Evolutionary conservation across 2,329 filamentous ascomycete genomes (phyloP).

Genomic region (Penicillium sp.): DNA sequence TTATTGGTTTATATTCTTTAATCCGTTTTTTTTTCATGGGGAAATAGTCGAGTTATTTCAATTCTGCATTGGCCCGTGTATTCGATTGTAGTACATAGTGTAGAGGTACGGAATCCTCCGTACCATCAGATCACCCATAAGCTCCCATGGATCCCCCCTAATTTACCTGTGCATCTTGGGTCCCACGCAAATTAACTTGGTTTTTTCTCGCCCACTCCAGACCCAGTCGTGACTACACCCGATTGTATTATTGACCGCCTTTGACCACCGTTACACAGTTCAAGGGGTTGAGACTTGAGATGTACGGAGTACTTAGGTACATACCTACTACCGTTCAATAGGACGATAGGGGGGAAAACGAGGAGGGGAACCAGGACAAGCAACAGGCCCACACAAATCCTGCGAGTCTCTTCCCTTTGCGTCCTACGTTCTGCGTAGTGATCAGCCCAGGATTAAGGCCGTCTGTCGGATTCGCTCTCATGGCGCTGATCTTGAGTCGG

Average conservation of each 20-base stretch:
- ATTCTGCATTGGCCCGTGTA: no score
- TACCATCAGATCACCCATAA: neutral
- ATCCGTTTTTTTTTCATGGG: no score
- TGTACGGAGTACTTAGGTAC: neutral
- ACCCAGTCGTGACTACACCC: neutral
- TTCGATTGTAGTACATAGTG: no score
- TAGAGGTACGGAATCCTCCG: neutral
- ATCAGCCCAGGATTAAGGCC: constrained; percentile 2
- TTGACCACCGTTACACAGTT: constrained; percentile 4
- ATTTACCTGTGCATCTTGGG: constrained; percentile 22
- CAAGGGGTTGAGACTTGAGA: neutral
- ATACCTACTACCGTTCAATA: no score
- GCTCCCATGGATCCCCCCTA: constrained; percentile 9
- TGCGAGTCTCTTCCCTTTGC: neutral
- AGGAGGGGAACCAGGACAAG: neutral
- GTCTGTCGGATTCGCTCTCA: constrained; percentile 9
- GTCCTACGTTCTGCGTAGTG: constrained; percentile 1
- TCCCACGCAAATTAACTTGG: constrained; percentile 12
- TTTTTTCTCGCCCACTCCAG: constrained; percentile 4
- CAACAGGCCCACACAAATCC: neutral
- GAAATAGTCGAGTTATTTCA: no score
- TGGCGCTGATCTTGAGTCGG: constrained; percentile 10
- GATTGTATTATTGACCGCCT: constrained; percentile 5
- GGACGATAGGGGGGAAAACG: neutral
- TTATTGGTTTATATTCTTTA: no score